Conservation (phyloP, 1,284 basidiomycete species). For the Ceratobasidium sp. region DNA sequence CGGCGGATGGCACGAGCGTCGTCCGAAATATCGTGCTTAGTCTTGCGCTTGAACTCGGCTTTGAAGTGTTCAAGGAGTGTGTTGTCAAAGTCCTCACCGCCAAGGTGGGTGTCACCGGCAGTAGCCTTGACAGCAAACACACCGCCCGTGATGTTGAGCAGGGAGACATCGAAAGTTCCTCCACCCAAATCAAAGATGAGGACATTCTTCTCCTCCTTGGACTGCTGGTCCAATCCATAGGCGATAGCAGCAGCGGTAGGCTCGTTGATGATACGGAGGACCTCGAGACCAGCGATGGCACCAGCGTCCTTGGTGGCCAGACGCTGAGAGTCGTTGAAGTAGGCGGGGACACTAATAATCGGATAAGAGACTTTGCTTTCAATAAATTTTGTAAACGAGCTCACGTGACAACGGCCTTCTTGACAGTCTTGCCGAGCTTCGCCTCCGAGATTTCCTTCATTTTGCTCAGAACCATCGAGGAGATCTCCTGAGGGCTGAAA, state of each 20-base stretch:
- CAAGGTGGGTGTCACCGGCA: conserved; percentile 59
- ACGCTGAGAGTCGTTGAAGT: conserved; percentile 74
- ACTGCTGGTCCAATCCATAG: conserved; percentile 72
- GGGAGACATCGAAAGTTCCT: conserved; percentile 76
- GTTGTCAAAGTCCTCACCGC: conserved; percentile 99
- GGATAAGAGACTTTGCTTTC: conserved; percentile 45
- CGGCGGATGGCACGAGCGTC: conserved; percentile 95
- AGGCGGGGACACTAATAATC: conserved; percentile 66
- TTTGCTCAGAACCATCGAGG: conserved; percentile 97
- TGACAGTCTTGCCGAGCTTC: conserved; percentile 67
- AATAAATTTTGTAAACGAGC: conserved; percentile 44
- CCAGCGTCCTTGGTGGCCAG: conserved; percentile 68
- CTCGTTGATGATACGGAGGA: conserved; percentile 75
- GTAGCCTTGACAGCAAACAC: conserved; percentile 72
- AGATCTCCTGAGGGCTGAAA: conserved; percentile 77
- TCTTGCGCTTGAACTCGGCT: conserved; percentile 86
- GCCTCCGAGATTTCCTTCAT: conserved; percentile 88
- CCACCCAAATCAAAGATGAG: conserved; percentile 99
- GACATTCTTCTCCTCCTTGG: conserved; percentile 94
- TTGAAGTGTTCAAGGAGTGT: conserved; percentile 96
- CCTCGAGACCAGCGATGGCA: conserved; percentile 67
- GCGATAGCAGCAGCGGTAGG: conserved; percentile 58
- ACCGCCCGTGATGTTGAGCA: conserved; percentile 66
- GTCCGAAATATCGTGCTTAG: conserved; percentile 89
- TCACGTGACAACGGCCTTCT: conserved; percentile 67